Percentiles rank a stretch among this genome's conserved stretches.
Conservation (phyloP, 805 yeast species). For the Priceomyces carsonii region DNA sequence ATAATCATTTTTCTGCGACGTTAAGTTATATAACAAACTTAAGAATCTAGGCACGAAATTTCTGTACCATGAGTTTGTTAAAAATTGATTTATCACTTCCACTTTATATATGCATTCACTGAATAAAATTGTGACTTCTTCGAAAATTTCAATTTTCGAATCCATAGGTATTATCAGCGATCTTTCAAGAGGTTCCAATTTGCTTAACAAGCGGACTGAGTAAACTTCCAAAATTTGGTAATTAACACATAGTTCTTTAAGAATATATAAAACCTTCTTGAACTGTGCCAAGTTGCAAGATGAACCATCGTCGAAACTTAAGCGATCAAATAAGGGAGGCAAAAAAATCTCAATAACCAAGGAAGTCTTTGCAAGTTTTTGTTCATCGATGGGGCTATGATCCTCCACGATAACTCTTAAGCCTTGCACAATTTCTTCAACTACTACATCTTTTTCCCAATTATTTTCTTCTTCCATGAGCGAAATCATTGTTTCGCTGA, state of each 20-base stretch:
- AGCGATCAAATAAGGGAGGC: conserved; percentile 50
- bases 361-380: conserved; percentile 14
- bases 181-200: conserved; percentile 16
- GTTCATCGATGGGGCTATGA: conserved; percentile 6
- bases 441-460: conserved; percentile 48
- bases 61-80: conserved; percentile 44
- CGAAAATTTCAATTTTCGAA: conserved; percentile 8
- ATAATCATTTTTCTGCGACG: neutral
- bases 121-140: conserved; percentile 21
- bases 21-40: conserved; percentile 3
- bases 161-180: conserved; percentile 6
- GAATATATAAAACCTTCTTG: conserved; percentile 17
- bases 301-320: conserved; percentile 19
- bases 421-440: conserved; percentile 54
- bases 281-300: conserved; percentile 8
- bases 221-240: conserved; percentile 46
- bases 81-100: conserved; percentile 31
- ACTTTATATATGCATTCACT: conserved; percentile 27
- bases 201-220: conserved; percentile 45
- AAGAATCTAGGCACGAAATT: conserved; percentile 45
- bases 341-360: conserved; percentile 52
- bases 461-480: conserved; percentile 38
- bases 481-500: conserved; percentile 54
- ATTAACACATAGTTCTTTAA: conserved; percentile 37
- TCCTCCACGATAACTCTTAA: conserved; percentile 47